A percentile compares a stretch with the other conserved stretches of the same genome.
These are phyloP conservation scores for Pelargonium hybrid DNA, from an alignment of 441 rosid species.

Conservation along the genomic window DNA sequence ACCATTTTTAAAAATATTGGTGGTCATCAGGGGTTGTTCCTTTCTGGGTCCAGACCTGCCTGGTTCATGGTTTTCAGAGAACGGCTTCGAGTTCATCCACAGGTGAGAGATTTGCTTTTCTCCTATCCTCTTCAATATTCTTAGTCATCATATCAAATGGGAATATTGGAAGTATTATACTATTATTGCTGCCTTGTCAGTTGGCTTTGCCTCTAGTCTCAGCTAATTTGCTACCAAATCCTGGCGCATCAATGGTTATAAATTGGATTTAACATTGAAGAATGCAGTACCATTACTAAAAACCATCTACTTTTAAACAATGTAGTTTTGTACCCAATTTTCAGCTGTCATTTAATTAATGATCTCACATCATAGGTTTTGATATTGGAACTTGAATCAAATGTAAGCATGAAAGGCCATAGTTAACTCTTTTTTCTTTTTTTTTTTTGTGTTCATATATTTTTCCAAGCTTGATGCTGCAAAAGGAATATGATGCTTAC, in stretches of 20 bases:
- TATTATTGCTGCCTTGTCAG: neutral
- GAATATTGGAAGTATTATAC: neutral
- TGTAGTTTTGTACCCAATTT: too few species aligned
- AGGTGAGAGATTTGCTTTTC: conserved; percentile 39
- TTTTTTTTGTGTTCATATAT: too few species aligned
- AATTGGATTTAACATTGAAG: neutral
- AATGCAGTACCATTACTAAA: neutral
- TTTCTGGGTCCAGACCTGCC: conserved; percentile 86
- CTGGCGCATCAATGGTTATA: neutral
- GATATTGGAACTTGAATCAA: too few species aligned
- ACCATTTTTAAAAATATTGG: conserved; percentile 76
- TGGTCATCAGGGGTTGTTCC: conserved; percentile 83
- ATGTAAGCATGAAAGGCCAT: too few species aligned
- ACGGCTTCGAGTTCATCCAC: conserved; percentile 87
- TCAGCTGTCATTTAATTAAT: too few species aligned
- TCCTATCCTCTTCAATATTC: conserved; percentile 1
- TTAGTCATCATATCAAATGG: neutral
- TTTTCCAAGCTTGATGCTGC: too few species aligned
- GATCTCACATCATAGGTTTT: too few species aligned
- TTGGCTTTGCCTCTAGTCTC: neutral
- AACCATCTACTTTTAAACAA: neutral
- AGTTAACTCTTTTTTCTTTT: too few species aligned
- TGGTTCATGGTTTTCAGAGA: conserved; percentile 98
- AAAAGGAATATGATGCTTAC: too few species aligned
- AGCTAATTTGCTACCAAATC: neutral